Percentiles rank a stretch among this genome's conserved stretches.
phyloP scores from a whole-genome alignment of 305 asterid species.

The Fraxinus angustifolia region DNA sequence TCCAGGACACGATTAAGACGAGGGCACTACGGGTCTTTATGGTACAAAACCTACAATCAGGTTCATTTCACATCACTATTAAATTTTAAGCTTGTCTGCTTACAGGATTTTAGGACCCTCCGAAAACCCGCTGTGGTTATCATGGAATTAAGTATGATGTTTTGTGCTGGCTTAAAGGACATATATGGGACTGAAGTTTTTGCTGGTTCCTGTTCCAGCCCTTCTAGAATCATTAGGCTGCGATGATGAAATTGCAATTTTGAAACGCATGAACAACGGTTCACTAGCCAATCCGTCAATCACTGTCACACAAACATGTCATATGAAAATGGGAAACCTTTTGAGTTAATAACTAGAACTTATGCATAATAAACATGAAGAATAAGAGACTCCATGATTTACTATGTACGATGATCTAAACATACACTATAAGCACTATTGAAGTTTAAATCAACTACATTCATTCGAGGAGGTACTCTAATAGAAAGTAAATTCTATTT shows the following conservation, averaged over 20 bases:
- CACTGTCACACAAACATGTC: conserved; percentile 27
- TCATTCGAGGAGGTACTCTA: neutral
- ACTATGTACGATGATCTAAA: neutral
- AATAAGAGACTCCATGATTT: neutral
- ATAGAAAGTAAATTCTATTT: neutral
- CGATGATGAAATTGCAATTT: conserved; percentile 67
- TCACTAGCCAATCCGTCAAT: conserved; percentile 54
- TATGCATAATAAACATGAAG: too few relatives aligned
- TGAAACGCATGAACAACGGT: conserved; percentile 31
- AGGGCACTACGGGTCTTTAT: neutral
- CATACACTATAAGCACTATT: neutral
- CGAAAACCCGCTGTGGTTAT: conserved; percentile 43
- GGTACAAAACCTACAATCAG: neutral
- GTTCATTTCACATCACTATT: neutral
- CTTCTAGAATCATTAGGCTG: conserved; percentile 41
- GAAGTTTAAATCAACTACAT: neutral
- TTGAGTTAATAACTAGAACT: neutral
- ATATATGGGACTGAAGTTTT: conserved; percentile 34
- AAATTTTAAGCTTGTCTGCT: neutral
- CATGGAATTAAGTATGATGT: conserved; percentile 42
- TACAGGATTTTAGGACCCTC: conserved; percentile 46
- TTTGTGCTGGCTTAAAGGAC: conserved; percentile 43
- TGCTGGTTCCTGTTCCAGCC: conserved; percentile 42
- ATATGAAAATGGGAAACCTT: conserved; percentile 9
- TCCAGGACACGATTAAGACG: neutral